Evolutionary conservation across 352 stramenopile genomes (phyloP).

Genomic region (Thalassiosira exigua): DNA sequence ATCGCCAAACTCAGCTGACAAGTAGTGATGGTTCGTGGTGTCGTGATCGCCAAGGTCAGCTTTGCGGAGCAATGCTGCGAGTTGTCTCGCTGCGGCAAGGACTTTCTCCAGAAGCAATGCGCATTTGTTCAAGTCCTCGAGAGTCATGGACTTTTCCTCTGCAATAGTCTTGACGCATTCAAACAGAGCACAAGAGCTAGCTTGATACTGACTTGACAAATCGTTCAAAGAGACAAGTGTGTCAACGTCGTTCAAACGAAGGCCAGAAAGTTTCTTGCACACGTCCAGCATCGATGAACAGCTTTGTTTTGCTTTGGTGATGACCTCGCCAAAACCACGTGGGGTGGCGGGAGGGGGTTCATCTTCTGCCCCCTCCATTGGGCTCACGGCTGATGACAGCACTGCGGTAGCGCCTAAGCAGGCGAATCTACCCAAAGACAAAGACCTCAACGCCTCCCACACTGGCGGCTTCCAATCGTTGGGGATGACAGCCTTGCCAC

Average conservation of each 20-base stretch:
- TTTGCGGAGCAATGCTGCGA: conserved; percentile 44
- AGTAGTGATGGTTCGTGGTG: conserved; percentile 57
- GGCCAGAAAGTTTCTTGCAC: conserved; percentile 44
- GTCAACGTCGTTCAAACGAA: conserved; percentile 46
- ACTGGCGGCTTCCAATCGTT: conserved; percentile 76
- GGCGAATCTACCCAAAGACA: conserved; percentile 71
- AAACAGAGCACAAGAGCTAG: conserved; percentile 25
- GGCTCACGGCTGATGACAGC: conserved; percentile 68
- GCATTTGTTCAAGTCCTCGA: conserved; percentile 34
- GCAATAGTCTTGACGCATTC: conserved; percentile 42
- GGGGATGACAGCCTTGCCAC: conserved; percentile 66
- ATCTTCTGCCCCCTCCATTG: conserved; percentile 42
- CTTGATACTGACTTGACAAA: conserved; percentile 31
- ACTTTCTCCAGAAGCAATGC: conserved; percentile 34
- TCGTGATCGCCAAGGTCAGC: conserved; percentile 30
- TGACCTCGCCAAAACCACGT: conserved; percentile 18
- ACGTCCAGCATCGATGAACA: conserved; percentile 44
- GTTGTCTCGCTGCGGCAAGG: conserved; percentile 18
- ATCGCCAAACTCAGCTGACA: conserved; percentile 78
- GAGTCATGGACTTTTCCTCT: conserved; percentile 30
- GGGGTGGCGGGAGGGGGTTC: conserved; percentile 40
- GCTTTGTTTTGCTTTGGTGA: conserved; percentile 41
- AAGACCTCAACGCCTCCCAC: conserved; percentile 65
- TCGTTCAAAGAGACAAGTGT: conserved; percentile 34
- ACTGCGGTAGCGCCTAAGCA: conserved; percentile 71